Evolutionary conservation across 495 filamentous ascomycete genomes (phyloP), one percentile per base, ranked within the genome.

Genomic region (Pseudomonodictys pantanalensis): DNA sequence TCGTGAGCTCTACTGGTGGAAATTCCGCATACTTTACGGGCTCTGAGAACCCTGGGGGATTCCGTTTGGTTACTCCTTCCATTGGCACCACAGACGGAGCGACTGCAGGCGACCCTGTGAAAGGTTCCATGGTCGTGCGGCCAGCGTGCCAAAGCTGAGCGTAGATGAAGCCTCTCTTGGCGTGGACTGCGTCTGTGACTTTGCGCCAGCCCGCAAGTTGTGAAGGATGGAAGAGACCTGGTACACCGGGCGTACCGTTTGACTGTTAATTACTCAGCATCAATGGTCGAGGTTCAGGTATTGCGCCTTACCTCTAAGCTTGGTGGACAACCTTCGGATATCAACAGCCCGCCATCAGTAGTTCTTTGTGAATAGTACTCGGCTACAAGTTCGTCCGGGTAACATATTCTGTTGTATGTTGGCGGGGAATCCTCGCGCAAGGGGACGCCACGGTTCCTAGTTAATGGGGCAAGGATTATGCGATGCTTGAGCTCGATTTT

Each of bases 361-460:
- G 81, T 71, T 8, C 81, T 74, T 56, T 85, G 81, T 1, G 66
- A 50, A 68, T 85, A 84, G 69, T 85, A 83, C 25, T 81, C 76
- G 55, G 69, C 70, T n/a, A 79, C 63, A 23, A 79, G 66, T 44
- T 77, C 71, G 11, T 76, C 75, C 18, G 78, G 76, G 32, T 73
- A 68, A 73, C 75, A 78, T 52, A 75, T 67, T 22, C 76, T 71
- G 68, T 79, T 79, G 18, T 70, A 71, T 29, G 69, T 70, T 24
- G 75, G 73, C 26, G 52, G 33, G 11, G 50, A 57, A 20, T 43
- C 29, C 42, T 53, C 45, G 25, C 24, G 4, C 1, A 64, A 17
- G 0, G 58, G 53, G 11, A 55, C 30, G 22, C 52, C 52, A 3
- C 64, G 64, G 41, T 63, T 63, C 30, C 64, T 56, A 7, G 64